Conservation (phyloP, 805 yeast species). For the Cyberlindnera meyerae region DNA sequence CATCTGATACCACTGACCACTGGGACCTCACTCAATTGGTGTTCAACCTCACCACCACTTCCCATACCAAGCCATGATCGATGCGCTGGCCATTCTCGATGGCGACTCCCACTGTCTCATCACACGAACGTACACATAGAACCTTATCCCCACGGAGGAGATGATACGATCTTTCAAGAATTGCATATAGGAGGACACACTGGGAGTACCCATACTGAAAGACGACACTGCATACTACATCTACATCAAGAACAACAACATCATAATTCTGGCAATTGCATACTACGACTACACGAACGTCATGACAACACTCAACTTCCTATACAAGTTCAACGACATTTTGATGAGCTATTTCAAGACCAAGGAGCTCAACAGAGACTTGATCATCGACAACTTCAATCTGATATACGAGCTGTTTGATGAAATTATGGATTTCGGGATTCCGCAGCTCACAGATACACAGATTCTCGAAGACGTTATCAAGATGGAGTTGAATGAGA, state of each 20-base stretch:
- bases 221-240: slow-evolving; percentile 49
- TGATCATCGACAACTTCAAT: slow-evolving; percentile 66
- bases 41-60: too few relatives aligned
- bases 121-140: slow-evolving; percentile 67
- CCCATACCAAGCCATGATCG: slow-evolving; percentile 3
- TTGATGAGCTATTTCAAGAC: slow-evolving; percentile 41
- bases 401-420: slow-evolving; percentile 79
- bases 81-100: slow-evolving; percentile 53
- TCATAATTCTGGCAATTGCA: slow-evolving; percentile 23
- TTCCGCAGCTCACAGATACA: slow-evolving; percentile 79
- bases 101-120: slow-evolving; percentile 63
- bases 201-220: slow-evolving; percentile 32
- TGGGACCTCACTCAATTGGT: too few relatives aligned
- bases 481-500: slow-evolving; percentile 42
- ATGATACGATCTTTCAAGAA: slow-evolving; percentile 56
- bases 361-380: slow-evolving; percentile 44
- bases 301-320: slow-evolving; percentile 53
- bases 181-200: slow-evolving; percentile 8
- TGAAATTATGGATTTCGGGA: slow-evolving; percentile 85
- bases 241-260: slow-evolving; percentile 48
- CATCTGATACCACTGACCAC: too few relatives aligned
- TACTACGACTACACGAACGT: slow-evolving; percentile 38
- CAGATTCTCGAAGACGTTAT: slow-evolving; percentile 75
- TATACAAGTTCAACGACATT: slow-evolving; percentile 42
- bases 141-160: slow-evolving; percentile 44